Evolutionary conservation across 225 moss, liverwort and hornwort genomes (phyloP), one percentile per base, ranked within the genome.

Genomic region (Neckera pumila): DNA sequence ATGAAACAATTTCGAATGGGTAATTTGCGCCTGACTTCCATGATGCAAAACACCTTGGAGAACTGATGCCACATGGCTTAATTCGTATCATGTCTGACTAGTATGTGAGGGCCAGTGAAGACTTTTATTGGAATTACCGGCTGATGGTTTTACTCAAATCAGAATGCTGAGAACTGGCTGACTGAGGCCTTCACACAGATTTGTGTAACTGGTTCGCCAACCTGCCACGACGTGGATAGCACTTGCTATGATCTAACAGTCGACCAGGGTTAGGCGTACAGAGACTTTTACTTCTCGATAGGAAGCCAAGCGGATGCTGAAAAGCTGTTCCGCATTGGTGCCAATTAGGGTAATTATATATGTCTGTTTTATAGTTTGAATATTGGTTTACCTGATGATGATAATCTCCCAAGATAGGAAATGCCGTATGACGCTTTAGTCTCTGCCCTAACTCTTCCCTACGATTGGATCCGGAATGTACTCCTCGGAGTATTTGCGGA

Each of bases 11-110:
- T 88, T 89, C 65, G 88, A 88, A 93, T 92, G 92, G 93, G 93
- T 95, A 95, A 95, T 93, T 93, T 93, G 95, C 92, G 93, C 92
- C 95, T 95, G 93, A 95, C 33, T 81, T 89, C 84, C 60, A 71
- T 95, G 93, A 95, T 95, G 95, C 92, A 69, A 79, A 93, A 92
- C 89, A 92, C 93, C 94, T 93, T 92, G 93, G 90, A 92, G 94
- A 93, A 86, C 94, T 92, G 93, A 93, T 91, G 94, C 90, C 91
- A 86, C 0, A 1, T 15, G 15, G 17, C 1, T 38, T 10, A 6
- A 12, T 18, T 42, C 7, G 7, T 23, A 25, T 19, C 0, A 4
- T 14, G 19, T n/a, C 25, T n/a, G n/a, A n/a, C n/a, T 34, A 11
- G 8, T 82, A 6, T 54, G 83, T 69, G 30, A 40, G 15, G 87